Base-by-base conservation (phyloP, 1,284 basidiomycete genomes). In the Trichosporon faecale region DNA sequence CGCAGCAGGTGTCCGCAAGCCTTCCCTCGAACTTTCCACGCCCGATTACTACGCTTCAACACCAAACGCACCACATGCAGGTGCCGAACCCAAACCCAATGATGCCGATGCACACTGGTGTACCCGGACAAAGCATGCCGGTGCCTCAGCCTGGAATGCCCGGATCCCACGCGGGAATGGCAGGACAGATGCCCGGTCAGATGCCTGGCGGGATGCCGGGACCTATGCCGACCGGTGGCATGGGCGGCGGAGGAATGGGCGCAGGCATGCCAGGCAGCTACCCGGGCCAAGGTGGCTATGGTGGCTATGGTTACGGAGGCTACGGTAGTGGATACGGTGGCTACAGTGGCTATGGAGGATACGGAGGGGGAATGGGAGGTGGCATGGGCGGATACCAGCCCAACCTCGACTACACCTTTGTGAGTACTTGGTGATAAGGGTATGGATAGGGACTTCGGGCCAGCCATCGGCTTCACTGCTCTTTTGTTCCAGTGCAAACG, bases 201-300 rank as follows among this genome's bases (percentile, higher is more conserved):
- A 61, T 61, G 57, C 27, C 27, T n/a, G 57, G 57, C 12, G 57
- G 29, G 27, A 61, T 61, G 57, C 57, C 52, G 23, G 52, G 52
- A 57, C 52, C 57, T 11, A 6, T 61, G 57, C 57, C 57, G 57
- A 61, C 57, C 18, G 57, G 57, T 8, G 27, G 57, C 21, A 25
- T 52, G 49, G 8, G 21, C 18, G 49, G 21, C 29, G 57, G 27
- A 5, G 27, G 57, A 16, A 57, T 57, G 25, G 52, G 52, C 14
- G 25, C 25, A 5, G 57, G 57, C 9, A 61, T 61, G 57, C 27
- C 57, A n/a, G 57, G 57, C 16, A 33, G 29, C 27, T 61, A 61
- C 18, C 27, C 57, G 7, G 57, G 57, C 29, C 23, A 61, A 29
- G 18, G 57, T 23, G 29, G 57, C 27, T 61, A 61, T 18, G 57